Evolutionary conservation across 306 rosid genomes (phyloP), one percentile per base, ranked within the genome.

Genomic region (Quercus berberidifolia): DNA sequence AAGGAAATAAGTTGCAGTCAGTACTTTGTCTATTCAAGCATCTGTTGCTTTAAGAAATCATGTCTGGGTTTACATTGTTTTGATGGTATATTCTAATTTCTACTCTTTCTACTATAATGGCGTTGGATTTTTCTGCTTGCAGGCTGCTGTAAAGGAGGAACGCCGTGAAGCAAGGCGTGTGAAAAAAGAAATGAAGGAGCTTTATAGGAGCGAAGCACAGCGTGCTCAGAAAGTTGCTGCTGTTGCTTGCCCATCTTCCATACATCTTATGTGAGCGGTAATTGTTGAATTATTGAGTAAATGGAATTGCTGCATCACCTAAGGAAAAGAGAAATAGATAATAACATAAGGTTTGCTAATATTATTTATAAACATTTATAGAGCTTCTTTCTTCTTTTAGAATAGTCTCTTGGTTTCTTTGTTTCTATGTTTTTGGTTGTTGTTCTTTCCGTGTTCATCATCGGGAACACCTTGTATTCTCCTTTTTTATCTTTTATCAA

Each of bases 111-210:
- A 63, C 70, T 54, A 60, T 81, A 11, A 20, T 56, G 17, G 77
- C 43, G 7, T 18, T 54, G 55, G 41, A 33, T 13, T 18, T 19
- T 73, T 31, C 43, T 82, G 71, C 52, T 41, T 83, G 70, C 59
- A 93, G 99, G 82, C 86, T 81, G 98, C 96, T 64, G 89, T 96
- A 13, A 96, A 96, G 85, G 97, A 91, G 83, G 96, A 92, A 57
- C 80, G 91, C 5, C 93, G 92, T 1, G 99, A 85, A 71, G 93
- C 99, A 33, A 89, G 99, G 23, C 94, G 90, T 9, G 31, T 67
- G 15, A 96, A 96, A 71, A 96, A 93, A 43, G 99, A 96, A 83
- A 83, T 73, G 87, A 96, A 90, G 75, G 98, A 55, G 76, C 96
- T 93, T 81, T 96, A 91, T 82, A 90, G 64, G 81, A 72, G 83